phyloP scores from a whole-genome alignment of 495 filamentous ascomycete genomes.

The Penicillium longicatenatum region DNA sequence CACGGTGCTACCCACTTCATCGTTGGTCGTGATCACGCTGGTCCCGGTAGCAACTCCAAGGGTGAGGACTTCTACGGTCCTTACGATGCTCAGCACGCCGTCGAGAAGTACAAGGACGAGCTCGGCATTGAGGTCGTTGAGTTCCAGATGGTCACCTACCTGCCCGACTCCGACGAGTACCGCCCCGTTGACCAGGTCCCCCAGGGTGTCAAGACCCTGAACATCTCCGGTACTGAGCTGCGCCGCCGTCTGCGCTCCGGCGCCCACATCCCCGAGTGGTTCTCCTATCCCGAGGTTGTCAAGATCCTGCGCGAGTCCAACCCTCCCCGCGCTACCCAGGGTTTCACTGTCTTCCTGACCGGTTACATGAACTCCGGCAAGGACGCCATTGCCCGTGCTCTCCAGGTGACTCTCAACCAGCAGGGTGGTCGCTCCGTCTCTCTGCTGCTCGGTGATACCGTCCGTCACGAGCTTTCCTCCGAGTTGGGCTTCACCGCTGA shows the following conservation, averaged over 20 bases:
- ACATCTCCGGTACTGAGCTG: conserved; percentile 97
- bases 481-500: conserved; percentile 94
- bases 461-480: conserved; percentile 87
- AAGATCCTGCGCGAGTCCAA: conserved; percentile 92
- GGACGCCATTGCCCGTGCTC: conserved; percentile 90
- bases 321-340: conserved; percentile 83
- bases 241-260: conserved; percentile 86
- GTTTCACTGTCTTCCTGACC: conserved; percentile 97
- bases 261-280: conserved; percentile 96
- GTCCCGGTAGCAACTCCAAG: conserved; percentile 94
- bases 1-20: conserved; percentile 99
- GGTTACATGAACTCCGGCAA: conserved; percentile 97
- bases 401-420: conserved; percentile 98
- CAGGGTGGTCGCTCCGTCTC: conserved; percentile 94
- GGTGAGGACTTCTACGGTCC: conserved; percentile 97
- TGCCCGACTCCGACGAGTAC: conserved; percentile 96
- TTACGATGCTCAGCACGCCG: conserved; percentile 96
- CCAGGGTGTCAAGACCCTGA: conserved; percentile 81
- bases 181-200: conserved; percentile 86
- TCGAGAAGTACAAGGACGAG: conserved; percentile 95
- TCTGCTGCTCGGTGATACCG: conserved; percentile 90
- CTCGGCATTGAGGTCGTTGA: conserved; percentile 98
- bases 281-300: conserved; percentile 99
- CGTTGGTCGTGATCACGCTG: conserved; percentile 96
- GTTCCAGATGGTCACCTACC: conserved; percentile 99